Conservation (phyloP, 441 rosid genomes). For the Erysimum pusillum region DNA sequence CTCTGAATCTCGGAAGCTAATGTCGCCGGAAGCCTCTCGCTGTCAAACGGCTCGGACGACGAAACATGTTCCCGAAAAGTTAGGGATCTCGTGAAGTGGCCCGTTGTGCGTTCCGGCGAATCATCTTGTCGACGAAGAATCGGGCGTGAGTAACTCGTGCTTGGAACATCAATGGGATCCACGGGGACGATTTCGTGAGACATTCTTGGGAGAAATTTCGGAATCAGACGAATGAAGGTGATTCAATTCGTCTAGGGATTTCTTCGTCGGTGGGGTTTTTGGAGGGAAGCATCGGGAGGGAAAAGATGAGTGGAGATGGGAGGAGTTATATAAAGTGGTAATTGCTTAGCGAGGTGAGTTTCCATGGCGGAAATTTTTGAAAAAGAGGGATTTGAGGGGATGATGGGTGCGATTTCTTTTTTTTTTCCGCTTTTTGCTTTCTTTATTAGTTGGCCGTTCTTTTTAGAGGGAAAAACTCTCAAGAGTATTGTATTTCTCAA, state of each 20-base stretch:
- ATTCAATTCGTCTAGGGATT: not conserved
- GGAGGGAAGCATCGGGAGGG: slow-evolving; percentile 39
- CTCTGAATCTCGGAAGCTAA: slow-evolving; percentile 76
- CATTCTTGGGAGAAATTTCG: slow-evolving; percentile 45
- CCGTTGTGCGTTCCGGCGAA: slow-evolving; percentile 31
- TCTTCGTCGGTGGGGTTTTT: slow-evolving; percentile 26
- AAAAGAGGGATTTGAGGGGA: slow-evolving; percentile 24
- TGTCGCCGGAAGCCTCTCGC: slow-evolving; percentile 88
- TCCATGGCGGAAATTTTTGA: slow-evolving; percentile 49
- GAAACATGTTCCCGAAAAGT: slow-evolving; percentile 55
- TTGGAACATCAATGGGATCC: slow-evolving; percentile 53
- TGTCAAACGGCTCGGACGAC: slow-evolving; percentile 75
- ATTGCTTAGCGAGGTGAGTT: slow-evolving; percentile 50
- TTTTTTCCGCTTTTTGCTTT: slow-evolving; percentile 49
- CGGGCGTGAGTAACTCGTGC: slow-evolving; percentile 34
- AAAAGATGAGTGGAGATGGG: slow-evolving; percentile 11
- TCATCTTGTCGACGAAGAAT: slow-evolving; percentile 13
- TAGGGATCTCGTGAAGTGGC: slow-evolving; percentile 54
- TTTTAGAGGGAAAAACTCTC: slow-evolving; percentile 33
- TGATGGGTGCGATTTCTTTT: slow-evolving; percentile 47
- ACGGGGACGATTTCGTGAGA: slow-evolving; percentile 81
- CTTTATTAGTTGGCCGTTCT: slow-evolving; percentile 43
- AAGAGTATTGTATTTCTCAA: not conserved
- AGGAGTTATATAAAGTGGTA: slow-evolving; percentile 37
- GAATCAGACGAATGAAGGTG: slow-evolving; percentile 26